Evolutionary conservation across 108 stramenopile genomes (phyloP).

Genomic region (Fistulifera pelliculosa): DNA sequence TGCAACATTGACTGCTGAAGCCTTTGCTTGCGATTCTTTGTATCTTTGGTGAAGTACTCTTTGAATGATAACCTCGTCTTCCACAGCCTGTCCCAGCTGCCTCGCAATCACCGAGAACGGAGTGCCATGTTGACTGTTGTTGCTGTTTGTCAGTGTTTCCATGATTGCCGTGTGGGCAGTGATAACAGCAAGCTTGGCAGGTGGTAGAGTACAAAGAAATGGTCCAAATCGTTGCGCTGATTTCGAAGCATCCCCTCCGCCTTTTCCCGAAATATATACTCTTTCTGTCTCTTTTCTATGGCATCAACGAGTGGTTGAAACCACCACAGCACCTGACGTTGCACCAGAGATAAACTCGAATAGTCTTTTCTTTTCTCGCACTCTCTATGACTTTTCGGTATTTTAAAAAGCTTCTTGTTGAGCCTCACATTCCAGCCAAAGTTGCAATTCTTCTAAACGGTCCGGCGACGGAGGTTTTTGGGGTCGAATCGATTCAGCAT

Average conservation of each 20-base stretch:
- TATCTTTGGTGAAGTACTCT: slow-evolving; percentile 48
- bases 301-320: slow-evolving; percentile 56
- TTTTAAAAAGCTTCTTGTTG: slow-evolving; percentile 52
- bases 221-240: slow-evolving; percentile 67
- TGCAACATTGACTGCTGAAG: background rate
- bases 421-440: slow-evolving; percentile 72
- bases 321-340: slow-evolving; percentile 65
- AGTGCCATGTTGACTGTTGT: slow-evolving; percentile 28
- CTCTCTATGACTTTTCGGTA: slow-evolving; percentile 46
- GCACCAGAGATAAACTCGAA: slow-evolving; percentile 46
- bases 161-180: slow-evolving; percentile 69
- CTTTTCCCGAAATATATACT: slow-evolving; percentile 28
- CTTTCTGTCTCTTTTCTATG: slow-evolving; percentile 61
- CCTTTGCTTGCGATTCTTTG: slow-evolving; percentile 7
- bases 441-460: slow-evolving; percentile 29
- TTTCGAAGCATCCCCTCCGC: slow-evolving; percentile 11
- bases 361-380: slow-evolving; percentile 62
- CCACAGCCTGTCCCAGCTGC: slow-evolving; percentile 60
- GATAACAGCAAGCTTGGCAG: slow-evolving; percentile 86
- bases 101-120: slow-evolving; percentile 47
- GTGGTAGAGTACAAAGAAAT: slow-evolving; percentile 66
- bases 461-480: background rate
- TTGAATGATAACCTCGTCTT: slow-evolving; percentile 78
- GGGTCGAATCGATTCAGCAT: slow-evolving; percentile 7
- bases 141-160: slow-evolving; percentile 23